Percentiles rank a stretch among this genome's conserved stretches.
Evolutionary conservation across 768 basidiomycete species (phyloP).

Genomic region (Russula abietina): DNA sequence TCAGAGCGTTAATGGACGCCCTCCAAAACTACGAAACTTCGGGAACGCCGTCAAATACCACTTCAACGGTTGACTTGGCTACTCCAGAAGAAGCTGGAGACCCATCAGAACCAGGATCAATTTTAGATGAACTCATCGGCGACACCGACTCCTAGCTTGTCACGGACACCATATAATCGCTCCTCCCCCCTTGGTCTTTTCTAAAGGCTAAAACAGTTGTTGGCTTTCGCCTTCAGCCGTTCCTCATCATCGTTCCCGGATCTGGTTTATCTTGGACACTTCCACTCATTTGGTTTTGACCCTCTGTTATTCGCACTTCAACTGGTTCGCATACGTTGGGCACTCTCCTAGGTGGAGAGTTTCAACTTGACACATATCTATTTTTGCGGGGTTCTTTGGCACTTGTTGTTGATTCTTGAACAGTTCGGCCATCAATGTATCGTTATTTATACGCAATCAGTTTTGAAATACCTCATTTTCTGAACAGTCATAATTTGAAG

Average conservation of each 20-base stretch:
- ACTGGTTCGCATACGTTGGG: not conserved
- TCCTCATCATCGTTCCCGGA: not conserved
- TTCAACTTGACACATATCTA: not conserved
- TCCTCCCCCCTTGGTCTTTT: not conserved
- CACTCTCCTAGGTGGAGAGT: not conserved
- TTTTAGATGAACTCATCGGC: too few species aligned
- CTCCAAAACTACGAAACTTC: not conserved
- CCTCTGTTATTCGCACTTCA: not conserved
- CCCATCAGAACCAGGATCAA: too few species aligned
- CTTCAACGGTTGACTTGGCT: not conserved
- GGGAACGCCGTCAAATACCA: not conserved
- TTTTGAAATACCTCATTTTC: not conserved
- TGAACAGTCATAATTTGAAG: not conserved
- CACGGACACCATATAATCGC: not conserved
- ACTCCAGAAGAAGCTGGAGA: not conserved
- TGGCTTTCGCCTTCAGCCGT: not conserved
- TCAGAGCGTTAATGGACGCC: not conserved
- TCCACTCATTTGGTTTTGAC: conserved; percentile 5
- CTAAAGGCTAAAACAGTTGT: not conserved
- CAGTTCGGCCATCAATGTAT: not conserved
- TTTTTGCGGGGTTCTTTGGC: not conserved
- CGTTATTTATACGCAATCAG: not conserved
- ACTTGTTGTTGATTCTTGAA: not conserved
- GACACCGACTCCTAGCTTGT: not conserved
- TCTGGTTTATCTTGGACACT: not conserved